Evolutionary conservation across 2,329 filamentous ascomycete species (phyloP).

Genomic region (Trichoderma koningii): DNA sequence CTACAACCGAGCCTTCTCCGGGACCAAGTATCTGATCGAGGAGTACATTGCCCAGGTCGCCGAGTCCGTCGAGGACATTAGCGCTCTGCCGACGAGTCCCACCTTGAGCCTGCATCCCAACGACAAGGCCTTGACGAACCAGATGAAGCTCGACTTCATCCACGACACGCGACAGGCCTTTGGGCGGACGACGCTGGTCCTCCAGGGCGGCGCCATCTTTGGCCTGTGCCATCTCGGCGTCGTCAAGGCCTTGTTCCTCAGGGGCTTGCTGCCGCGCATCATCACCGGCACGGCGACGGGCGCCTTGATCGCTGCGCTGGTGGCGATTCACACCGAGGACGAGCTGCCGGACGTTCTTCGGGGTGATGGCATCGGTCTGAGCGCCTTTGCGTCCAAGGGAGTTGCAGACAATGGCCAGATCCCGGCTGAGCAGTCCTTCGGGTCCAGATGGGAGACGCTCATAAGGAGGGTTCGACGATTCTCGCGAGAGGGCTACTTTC

Average conservation of each 20-base stretch:
- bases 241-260: constrained; percentile 80
- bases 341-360: constrained; percentile 76
- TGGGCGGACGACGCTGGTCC: constrained; percentile 78
- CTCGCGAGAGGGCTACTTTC: constrained; percentile 74
- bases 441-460: constrained; percentile 59
- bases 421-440: constrained; percentile 43
- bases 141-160: constrained; percentile 81
- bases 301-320: constrained; percentile 83
- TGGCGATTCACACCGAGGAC: constrained; percentile 83
- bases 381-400: constrained; percentile 64
- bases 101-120: constrained; percentile 38
- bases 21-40: constrained; percentile 87
- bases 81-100: constrained; percentile 61
- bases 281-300: constrained; percentile 91
- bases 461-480: constrained; percentile 69
- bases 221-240: constrained; percentile 89
- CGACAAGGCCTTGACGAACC: constrained; percentile 58
- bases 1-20: constrained; percentile 82
- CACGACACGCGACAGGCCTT: constrained; percentile 88
- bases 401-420: constrained; percentile 38
- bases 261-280: constrained; percentile 81
- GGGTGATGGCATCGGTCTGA: constrained; percentile 79
- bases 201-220: constrained; percentile 90
- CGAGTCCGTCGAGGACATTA: constrained; percentile 77
- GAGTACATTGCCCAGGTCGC: constrained; percentile 85